Percentiles rank a stretch among this genome's conserved stretches.
phyloP scores from a whole-genome alignment of 192 early-diverging fungal genomes.

The Rhizoclosmatium sp. region DNA sequence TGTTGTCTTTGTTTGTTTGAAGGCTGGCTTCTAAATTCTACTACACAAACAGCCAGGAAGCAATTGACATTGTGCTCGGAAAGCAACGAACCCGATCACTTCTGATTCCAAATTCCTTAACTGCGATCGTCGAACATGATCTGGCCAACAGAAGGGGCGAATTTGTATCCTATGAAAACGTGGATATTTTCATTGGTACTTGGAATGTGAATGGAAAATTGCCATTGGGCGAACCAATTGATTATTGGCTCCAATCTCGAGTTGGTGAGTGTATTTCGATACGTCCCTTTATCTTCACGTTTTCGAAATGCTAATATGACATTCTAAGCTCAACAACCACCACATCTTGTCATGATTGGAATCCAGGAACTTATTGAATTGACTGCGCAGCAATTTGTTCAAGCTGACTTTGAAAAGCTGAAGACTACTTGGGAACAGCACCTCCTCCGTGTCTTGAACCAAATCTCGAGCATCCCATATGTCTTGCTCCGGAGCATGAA shows the following conservation, averaged over 20 bases:
- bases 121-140: conserved; percentile 45
- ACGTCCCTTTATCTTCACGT: conserved; percentile 35
- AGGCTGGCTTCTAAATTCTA: background rate
- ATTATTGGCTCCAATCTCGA: conserved; percentile 69
- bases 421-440: conserved; percentile 50
- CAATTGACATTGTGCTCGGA: conserved; percentile 88
- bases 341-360: conserved; percentile 87
- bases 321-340: conserved; percentile 38
- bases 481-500: conserved; percentile 85
- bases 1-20: background rate
- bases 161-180: conserved; percentile 63
- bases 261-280: conserved; percentile 8
- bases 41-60: conserved; percentile 74
- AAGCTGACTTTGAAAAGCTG: conserved; percentile 54
- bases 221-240: conserved; percentile 56
- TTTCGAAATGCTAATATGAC: too few relatives aligned
- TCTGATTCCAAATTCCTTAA: conserved; percentile 51
- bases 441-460: conserved; percentile 42
- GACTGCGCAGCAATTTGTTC: conserved; percentile 66
- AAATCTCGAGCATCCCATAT: conserved; percentile 55
- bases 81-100: conserved; percentile 42
- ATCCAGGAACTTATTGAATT: conserved; percentile 98
- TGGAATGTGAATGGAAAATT: conserved; percentile 92
- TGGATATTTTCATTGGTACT: conserved; percentile 82
- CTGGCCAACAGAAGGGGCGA: conserved; percentile 45